phyloP scores from a whole-genome alignment of 1,284 basidiomycete genomes.

The Phlebopus sp. region DNA sequence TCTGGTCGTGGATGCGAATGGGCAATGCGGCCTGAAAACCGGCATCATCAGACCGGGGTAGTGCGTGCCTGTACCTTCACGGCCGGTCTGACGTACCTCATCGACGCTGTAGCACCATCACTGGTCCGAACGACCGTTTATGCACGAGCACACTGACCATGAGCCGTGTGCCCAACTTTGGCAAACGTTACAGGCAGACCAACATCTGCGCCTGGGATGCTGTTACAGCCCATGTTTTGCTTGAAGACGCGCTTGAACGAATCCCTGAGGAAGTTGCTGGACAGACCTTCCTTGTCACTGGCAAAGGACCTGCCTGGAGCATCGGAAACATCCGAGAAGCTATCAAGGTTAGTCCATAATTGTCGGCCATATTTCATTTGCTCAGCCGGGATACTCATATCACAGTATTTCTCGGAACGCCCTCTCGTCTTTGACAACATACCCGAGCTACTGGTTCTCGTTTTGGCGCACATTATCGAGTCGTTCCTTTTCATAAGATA shows the following conservation, averaged over 20 bases:
- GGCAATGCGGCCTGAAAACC: conserved; percentile 22
- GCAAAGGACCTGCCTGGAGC: conserved; percentile 31
- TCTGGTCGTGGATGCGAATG: conserved; percentile 29
- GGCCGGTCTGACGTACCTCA: background rate
- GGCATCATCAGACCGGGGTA: conserved; percentile 33
- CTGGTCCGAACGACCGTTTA: conserved; percentile 35
- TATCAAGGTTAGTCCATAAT: conserved; percentile 26
- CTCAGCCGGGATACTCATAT: background rate
- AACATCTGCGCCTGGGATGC: conserved; percentile 37
- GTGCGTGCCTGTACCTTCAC: conserved; percentile 17
- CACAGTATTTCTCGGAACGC: conserved; percentile 29
- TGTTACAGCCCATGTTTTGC: conserved; percentile 32
- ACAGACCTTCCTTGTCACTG: conserved; percentile 34
- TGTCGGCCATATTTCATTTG: background rate
- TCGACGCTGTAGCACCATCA: conserved; percentile 27
- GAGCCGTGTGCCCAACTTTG: conserved; percentile 30
- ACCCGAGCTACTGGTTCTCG: conserved; percentile 29
- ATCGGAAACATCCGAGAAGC: conserved; percentile 27
- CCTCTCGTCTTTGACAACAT: conserved; percentile 27
- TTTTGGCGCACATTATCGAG: conserved; percentile 33
- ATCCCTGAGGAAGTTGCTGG: conserved; percentile 27
- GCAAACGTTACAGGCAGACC: conserved; percentile 29
- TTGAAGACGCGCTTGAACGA: conserved; percentile 29
- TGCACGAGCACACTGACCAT: conserved; percentile 30
- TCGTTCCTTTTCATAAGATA: conserved; percentile 33